Evolutionary conservation across 2,329 filamentous ascomycete genomes (phyloP).

Genomic region (Colletotrichum tropicale): DNA sequence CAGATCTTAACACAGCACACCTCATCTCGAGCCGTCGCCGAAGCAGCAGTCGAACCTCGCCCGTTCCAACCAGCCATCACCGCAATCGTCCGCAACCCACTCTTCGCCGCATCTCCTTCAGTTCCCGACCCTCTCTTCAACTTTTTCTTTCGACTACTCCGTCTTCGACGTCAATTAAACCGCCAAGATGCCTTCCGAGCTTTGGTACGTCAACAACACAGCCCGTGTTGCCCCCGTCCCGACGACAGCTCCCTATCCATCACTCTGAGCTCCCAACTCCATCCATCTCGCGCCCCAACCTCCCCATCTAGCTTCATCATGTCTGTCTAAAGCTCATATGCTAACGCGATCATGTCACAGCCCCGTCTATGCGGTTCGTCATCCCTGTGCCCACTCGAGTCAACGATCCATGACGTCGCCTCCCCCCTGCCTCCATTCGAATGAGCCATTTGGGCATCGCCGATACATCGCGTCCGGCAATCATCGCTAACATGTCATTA

Average conservation of each 20-base stretch:
- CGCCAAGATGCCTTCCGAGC: constrained; percentile 76
- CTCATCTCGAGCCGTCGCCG: constrained; percentile 19
- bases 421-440: not conserved
- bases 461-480: not conserved
- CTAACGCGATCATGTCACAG: constrained; percentile 51
- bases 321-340: constrained; percentile 5
- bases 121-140: constrained; percentile 1
- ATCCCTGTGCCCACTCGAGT: constrained; percentile 21
- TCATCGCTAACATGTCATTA: constrained; percentile 42
- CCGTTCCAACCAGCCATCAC: constrained; percentile 1
- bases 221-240: constrained; percentile 34
- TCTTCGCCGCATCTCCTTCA: constrained; percentile 15
- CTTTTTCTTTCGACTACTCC: constrained; percentile 10
- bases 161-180: constrained; percentile 29
- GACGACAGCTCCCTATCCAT: constrained; percentile 31
- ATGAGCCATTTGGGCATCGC: constrained; percentile 19
- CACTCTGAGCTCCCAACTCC: constrained; percentile 33
- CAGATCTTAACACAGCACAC: constrained; percentile 37
- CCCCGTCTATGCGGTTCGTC: constrained; percentile 98
- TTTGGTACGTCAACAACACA: constrained; percentile 69
- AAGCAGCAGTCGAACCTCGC: constrained; percentile 20
- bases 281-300: constrained; percentile 2
- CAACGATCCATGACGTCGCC: constrained; percentile 23
- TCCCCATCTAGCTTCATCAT: not conserved
- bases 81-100: constrained; percentile 14